Evolutionary conservation across 495 filamentous ascomycete genomes (phyloP).

Genomic region (Tuber indicum): DNA sequence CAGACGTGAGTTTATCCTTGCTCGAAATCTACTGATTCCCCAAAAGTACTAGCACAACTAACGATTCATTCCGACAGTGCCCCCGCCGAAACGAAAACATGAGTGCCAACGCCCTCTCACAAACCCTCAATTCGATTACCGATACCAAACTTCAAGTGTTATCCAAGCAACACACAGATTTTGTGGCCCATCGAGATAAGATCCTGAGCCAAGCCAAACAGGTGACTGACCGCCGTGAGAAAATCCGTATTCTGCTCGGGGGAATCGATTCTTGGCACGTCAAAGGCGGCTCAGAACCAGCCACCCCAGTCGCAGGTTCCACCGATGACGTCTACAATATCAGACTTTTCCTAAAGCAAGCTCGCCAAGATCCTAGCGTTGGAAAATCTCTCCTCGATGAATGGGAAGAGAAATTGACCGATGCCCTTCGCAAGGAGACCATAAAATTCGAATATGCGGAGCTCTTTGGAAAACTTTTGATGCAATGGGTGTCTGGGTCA

Average conservation of each 20-base stretch:
- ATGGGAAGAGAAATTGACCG: constrained; percentile 49
- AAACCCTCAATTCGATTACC: constrained; percentile 61
- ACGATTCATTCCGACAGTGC: not conserved
- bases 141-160: constrained; percentile 58
- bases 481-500: constrained; percentile 52
- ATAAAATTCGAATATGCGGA: constrained; percentile 56
- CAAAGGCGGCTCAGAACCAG: not conserved
- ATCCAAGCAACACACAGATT: constrained; percentile 53
- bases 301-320: constrained; percentile 11
- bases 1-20: not conserved
- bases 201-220: constrained; percentile 39
- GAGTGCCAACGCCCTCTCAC: constrained; percentile 47
- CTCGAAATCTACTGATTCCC: not conserved
- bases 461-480: constrained; percentile 58
- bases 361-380: constrained; percentile 41
- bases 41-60: not conserved
- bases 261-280: constrained; percentile 44
- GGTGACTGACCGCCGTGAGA: constrained; percentile 40
- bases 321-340: constrained; percentile 26
- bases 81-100: not conserved
- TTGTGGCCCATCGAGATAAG: constrained; percentile 46
- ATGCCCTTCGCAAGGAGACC: constrained; percentile 45
- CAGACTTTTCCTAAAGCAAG: constrained; percentile 35
- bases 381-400: constrained; percentile 42
- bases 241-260: constrained; percentile 44